Evolutionary conservation across 2,329 filamentous ascomycete species (phyloP), one percentile per base, ranked within the genome.

Genomic region (Fusarium sambucinum): DNA sequence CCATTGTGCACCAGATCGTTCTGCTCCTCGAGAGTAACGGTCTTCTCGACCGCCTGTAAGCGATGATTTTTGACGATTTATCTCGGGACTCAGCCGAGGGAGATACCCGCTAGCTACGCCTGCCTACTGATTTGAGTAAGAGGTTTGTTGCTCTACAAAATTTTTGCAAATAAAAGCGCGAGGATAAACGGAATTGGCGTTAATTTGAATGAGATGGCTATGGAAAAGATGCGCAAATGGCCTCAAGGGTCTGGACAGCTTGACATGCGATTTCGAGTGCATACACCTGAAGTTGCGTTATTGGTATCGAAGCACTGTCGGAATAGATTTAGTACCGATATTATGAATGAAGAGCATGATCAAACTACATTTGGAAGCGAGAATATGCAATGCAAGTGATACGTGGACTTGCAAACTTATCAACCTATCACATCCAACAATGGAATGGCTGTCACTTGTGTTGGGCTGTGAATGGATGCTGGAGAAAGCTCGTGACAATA

Each of bases 1-100:
- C 92, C 63, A 95, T 95, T 66, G 96, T 99, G 54, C 96, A 99
- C 84, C 92, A 98, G 87, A 98, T 99, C 76, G 87, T 99, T 68
- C 86, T 99, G 76, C 82, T 97, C 82, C 85, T 99, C 62, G 96
- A 99, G 88, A 92, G 90, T 78, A 86, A 92, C 76, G 96, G 96
- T 50, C 87, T 97, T 76, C 84, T 99, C 76, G 95, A 97, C 84
- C 88, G 84, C 63, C 76, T 88, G 63, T 89, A 81, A 78, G 65
- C 25, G 62, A 55, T 64, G 44, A 42, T 45, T 56, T 50, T 56
- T 46, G 48, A 56, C 37, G 47, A 47, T 53, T 56, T 56, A 48
- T 58, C 55, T 38, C 45, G 47, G 56, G 25, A 47, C 45, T 40
- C 41, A 69, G 23, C 59, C 57, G 61, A 69, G 66, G 33, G 44